Percentiles rank a stretch among this genome's conserved stretches.
Conservation (phyloP, 1,284 basidiomycete genomes). For the Moesziomyces sp. region DNA sequence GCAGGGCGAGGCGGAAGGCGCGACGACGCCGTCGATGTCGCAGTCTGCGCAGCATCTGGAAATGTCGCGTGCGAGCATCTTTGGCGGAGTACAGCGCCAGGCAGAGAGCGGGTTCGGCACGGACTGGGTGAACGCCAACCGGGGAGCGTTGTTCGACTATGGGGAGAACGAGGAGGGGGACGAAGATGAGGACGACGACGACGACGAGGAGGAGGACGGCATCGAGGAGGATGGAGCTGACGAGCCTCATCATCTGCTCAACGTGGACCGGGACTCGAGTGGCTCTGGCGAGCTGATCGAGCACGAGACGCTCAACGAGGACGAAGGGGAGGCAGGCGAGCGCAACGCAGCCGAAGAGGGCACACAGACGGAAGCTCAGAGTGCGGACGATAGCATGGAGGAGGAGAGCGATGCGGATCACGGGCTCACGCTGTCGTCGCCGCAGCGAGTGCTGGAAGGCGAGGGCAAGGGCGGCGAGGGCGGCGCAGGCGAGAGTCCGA, state of each 20-base stretch:
- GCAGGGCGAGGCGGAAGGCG: conserved; percentile 8
- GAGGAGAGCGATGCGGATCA: conserved; percentile 11
- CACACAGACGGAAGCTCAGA: conserved; percentile 11
- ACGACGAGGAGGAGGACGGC: background rate
- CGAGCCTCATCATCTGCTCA: conserved; percentile 49
- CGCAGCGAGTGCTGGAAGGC: conserved; percentile 28
- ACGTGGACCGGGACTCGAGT: conserved; percentile 43
- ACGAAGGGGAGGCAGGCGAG: conserved; percentile 3
- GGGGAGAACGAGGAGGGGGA: conserved; percentile 32
- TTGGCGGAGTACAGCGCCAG: conserved; percentile 24
- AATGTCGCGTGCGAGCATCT: conserved; percentile 30
- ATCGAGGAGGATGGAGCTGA: conserved; percentile 34
- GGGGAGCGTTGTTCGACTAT: conserved; percentile 46
- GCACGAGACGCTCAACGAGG: conserved; percentile 32
- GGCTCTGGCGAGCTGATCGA: conserved; percentile 46
- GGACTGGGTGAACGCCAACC: conserved; percentile 37
- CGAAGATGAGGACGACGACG: conserved; percentile 2
- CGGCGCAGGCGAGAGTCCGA: conserved; percentile 21
- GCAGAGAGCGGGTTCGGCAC: conserved; percentile 26
- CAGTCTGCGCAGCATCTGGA: conserved; percentile 43
- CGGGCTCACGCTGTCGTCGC: conserved; percentile 39
- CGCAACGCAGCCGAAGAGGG: background rate
- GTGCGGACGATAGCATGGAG: conserved; percentile 35
- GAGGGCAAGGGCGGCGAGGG: conserved; percentile 4
- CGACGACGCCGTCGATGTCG: conserved; percentile 8